These are phyloP conservation scores for Suillus subluteus DNA, from an alignment of 768 basidiomycete genomes.

Conservation along the genomic window DNA sequence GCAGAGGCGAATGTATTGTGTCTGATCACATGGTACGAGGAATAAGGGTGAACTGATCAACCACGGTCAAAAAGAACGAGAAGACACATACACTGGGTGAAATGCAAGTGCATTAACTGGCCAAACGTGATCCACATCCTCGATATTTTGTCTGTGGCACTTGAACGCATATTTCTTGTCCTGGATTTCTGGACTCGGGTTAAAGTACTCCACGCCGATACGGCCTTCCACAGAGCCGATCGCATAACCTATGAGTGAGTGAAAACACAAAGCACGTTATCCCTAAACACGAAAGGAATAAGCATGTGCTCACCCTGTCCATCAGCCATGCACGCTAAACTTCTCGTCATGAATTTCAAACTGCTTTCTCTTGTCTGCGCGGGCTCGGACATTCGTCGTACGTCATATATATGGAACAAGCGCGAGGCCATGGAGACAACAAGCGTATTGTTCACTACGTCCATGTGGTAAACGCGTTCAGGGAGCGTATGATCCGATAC, in stretches of 20 bases:
- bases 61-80: not conserved
- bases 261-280: conserved; percentile 4
- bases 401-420: conserved; percentile 87
- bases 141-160: conserved; percentile 89
- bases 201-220: conserved; percentile 97
- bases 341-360: conserved; percentile 93
- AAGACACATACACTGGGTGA: conserved; percentile 71
- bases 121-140: conserved; percentile 94
- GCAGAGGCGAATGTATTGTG: conserved; percentile 95
- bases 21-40: conserved; percentile 38
- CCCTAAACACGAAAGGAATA: conserved; percentile 3
- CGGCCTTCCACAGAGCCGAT: conserved; percentile 94
- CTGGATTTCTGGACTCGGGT: conserved; percentile 75
- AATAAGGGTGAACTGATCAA: not conserved
- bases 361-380: conserved; percentile 88
- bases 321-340: conserved; percentile 89
- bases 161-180: conserved; percentile 89
- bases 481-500: conserved; percentile 68
- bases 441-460: conserved; percentile 74
- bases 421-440: conserved; percentile 94
- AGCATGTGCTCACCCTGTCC: conserved; percentile 68
- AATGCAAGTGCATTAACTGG: conserved; percentile 96
- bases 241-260: conserved; percentile 70
- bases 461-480: conserved; percentile 85
- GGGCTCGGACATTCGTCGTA: conserved; percentile 75